A percentile compares a stretch with the other conserved stretches of the same genome.
Evolutionary conservation across 768 basidiomycete genomes (phyloP).

Genomic region (Auricularia auricula-judae): DNA sequence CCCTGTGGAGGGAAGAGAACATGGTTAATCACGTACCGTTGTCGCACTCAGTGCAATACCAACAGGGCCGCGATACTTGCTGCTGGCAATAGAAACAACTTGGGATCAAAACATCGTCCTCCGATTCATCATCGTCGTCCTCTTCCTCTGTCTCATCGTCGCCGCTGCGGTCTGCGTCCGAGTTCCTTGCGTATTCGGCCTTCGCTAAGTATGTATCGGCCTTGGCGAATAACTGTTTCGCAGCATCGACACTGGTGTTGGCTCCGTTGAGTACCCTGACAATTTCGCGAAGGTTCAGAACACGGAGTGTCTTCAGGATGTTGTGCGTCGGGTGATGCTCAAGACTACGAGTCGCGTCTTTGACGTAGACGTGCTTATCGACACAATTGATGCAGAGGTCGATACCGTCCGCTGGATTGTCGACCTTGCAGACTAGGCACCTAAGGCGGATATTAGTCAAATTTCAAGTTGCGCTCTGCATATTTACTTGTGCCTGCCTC

Average conservation of each 20-base stretch:
- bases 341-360: not conserved
- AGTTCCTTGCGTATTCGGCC: not conserved
- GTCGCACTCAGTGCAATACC: not conserved
- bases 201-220: not conserved
- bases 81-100: constrained; percentile 31
- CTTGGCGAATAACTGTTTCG: not conserved
- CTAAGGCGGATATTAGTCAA: not conserved
- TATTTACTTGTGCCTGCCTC: not conserved
- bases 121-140: constrained; percentile 23
- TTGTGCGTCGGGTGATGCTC: not conserved
- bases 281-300: not conserved
- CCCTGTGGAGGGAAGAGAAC: not conserved
- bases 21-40: not conserved
- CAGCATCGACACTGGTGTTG: not conserved
- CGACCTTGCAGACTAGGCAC: not conserved
- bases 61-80: not conserved
- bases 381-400: not conserved
- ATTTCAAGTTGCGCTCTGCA: no score
- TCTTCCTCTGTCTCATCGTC: constrained; percentile 25
- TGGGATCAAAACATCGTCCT: constrained; percentile 75
- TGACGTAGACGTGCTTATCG: not conserved
- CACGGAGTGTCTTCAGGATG: not conserved
- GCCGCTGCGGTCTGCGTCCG: constrained; percentile 25
- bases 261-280: not conserved
- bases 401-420: not conserved